Evolutionary conservation across 257 asterid species (phyloP), one percentile per base, ranked within the genome.

Genomic region (Mentha longifolia): DNA sequence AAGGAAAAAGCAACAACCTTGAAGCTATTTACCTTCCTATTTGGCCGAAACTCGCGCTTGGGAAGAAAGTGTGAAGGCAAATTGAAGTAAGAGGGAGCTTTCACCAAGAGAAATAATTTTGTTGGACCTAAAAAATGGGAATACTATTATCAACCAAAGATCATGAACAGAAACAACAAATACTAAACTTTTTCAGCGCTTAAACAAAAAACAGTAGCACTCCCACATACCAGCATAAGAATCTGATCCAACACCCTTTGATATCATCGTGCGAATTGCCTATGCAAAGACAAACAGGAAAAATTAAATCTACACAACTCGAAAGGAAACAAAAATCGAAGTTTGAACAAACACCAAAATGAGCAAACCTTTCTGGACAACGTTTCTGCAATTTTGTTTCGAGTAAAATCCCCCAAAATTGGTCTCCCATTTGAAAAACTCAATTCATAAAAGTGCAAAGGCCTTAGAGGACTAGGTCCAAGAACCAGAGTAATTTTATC

Each of bases 401-500:
- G 80, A 59, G 56, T 49, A 70, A 82, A 89, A 66, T 85, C 95
- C 39, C 81, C 84, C 5, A 75, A 69, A 76, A 76, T 73, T 35
- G 65, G 72, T 75, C 75, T 81, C 35, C 78, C 84, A 3, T 64
- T 78, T 3, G 85, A 62, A 77, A 94, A 88, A 65, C 79, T 80
- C 82, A 91, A 78, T 74, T 94, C 99, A 70, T 85, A 94, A 60
- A 86, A 84, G 82, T 86, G 89, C 46, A 83, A 74, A 35, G 99
- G 98, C 83, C 98, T 87, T 63, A 89, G 69, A 59, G 98, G 91
- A 85, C 96, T 91, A 45, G 97, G 85, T 55, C 99, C 99, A 62
- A 94, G 87, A 70, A 88, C 87, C 78, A 94, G 79, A 54, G 82
- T 68, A 14, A 88, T 78, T 61, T 79, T 85, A 73, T 88, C 92